phyloP scores from a whole-genome alignment of 768 basidiomycete genomes.

The Mycena amicta region DNA sequence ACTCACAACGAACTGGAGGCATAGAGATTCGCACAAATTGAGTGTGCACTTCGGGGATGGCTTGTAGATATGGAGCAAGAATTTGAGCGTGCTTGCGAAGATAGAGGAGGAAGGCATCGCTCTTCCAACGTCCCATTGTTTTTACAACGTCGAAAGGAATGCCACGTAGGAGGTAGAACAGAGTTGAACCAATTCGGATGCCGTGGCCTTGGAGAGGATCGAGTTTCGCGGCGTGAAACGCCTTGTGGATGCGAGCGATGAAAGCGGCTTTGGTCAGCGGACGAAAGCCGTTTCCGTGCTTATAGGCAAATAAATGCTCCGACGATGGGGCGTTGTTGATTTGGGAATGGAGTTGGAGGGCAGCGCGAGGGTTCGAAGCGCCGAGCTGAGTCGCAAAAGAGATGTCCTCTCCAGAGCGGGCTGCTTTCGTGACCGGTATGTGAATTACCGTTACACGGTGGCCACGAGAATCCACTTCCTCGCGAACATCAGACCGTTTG shows the following conservation, averaged over 20 bases:
- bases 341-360: constrained; percentile 29
- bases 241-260: constrained; percentile 1
- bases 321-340: constrained; percentile 31
- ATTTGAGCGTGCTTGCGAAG: constrained; percentile 30
- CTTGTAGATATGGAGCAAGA: constrained; percentile 31
- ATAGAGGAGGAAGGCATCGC: constrained; percentile 33
- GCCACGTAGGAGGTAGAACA: constrained; percentile 30
- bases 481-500: neutral
- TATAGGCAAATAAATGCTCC: constrained; percentile 35
- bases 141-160: constrained; percentile 33
- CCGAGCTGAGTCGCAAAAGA: constrained; percentile 34
- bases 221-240: neutral
- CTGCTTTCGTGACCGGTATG: constrained; percentile 27
- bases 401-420: constrained; percentile 32
- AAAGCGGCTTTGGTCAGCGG: constrained; percentile 5
- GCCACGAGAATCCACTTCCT: neutral
- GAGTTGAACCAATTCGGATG: constrained; percentile 30
- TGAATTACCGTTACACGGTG: constrained; percentile 22
- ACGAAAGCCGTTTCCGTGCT: neutral
- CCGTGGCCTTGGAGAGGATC: constrained; percentile 30
- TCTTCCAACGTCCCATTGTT: constrained; percentile 34
- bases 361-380: constrained; percentile 25
- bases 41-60: constrained; percentile 13
- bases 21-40: constrained; percentile 6
- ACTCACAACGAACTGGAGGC: constrained; percentile 20